Percentiles rank a stretch among this genome's conserved stretches.
phyloP scores from a whole-genome alignment of 2,329 filamentous ascomycete genomes.

The Spiromastix sp. region DNA sequence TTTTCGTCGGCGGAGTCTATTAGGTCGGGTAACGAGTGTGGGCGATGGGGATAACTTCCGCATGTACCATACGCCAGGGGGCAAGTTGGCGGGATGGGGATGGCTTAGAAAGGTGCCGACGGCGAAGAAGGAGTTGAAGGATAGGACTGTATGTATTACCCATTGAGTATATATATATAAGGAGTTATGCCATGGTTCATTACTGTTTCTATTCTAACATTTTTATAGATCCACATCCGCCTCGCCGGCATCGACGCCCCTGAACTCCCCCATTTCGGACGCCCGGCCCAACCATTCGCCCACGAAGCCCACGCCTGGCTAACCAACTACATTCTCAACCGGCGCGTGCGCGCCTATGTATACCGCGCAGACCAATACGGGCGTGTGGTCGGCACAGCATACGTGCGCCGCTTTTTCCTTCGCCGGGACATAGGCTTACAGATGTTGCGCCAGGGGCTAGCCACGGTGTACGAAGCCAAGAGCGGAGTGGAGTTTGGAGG shows the following conservation, averaged over 20 bases:
- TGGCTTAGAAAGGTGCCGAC: slow-evolving; percentile 67
- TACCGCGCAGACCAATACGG: slow-evolving; percentile 87
- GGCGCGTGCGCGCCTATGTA: slow-evolving; percentile 69
- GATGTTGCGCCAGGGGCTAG: slow-evolving; percentile 76
- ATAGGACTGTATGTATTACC: slow-evolving; percentile 56
- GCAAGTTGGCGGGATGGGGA: slow-evolving; percentile 78
- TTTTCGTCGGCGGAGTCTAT: slow-evolving; percentile 65
- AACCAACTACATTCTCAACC: slow-evolving; percentile 57
- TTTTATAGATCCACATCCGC: slow-evolving; percentile 61
- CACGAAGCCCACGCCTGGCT: slow-evolving; percentile 76
- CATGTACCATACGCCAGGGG: slow-evolving; percentile 90
- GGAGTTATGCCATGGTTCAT: too few species aligned
- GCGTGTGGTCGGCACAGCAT: slow-evolving; percentile 78
- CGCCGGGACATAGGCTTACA: slow-evolving; percentile 75
- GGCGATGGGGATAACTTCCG: slow-evolving; percentile 96
- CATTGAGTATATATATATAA: too few species aligned
- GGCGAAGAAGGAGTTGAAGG: slow-evolving; percentile 57
- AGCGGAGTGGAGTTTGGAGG: slow-evolving; percentile 79
- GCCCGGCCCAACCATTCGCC: slow-evolving; percentile 72
- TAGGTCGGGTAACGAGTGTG: slow-evolving; percentile 82
- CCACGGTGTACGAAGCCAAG: slow-evolving; percentile 91
- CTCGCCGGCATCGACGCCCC: slow-evolving; percentile 90
- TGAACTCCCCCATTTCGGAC: slow-evolving; percentile 85
- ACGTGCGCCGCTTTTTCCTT: slow-evolving; percentile 51
- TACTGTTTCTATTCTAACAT: not conserved